Evolutionary conservation across 768 basidiomycete genomes (phyloP), one percentile per base, ranked within the genome.

Genomic region (Trametes maxima): DNA sequence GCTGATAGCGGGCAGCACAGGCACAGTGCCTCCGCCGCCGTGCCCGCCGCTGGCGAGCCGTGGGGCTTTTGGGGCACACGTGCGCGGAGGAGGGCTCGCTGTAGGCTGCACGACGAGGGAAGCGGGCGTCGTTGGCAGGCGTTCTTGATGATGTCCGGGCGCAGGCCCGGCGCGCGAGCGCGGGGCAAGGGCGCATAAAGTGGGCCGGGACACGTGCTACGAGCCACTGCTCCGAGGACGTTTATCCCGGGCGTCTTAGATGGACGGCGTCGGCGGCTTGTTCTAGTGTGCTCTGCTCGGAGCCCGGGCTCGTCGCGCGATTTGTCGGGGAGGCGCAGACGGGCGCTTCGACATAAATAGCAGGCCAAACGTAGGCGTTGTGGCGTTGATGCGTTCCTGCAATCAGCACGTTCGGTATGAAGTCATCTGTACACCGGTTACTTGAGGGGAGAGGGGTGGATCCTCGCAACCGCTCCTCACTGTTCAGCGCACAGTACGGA

Each of bases 61-160:
- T 35, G 57, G 21, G 48, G 40, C 40, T 24, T 40, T 48, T 51
- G 57, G 19, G 43, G 47, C 57, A 40, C 57, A 58, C 57, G 57
- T 58, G 57, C 33, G 57, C 35, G 6, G 46, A 24, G 28, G 19
- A 12, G 12, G 28, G 19, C 45, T 21, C 22, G 45, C 14, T 22
- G 4, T 6, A 22, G 45, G 5, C 21, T 21, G 16, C 49, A 7
- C 22, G 36, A 5, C 14, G 36, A 19, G 5, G 22, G 19, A 14
- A 42, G 51, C 25, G 33, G 51, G 13, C 51, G 25, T 5, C 35
- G 16, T 10, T 21, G 19, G 19, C 35, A 36, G 37, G 39, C 19
- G 36, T 24, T 39, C 12, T 10, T 40, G 36, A 24, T 39, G n/a
- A 5, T 39, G 21, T 35, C 24, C 36, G 19, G 36, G 22, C 37